These are phyloP conservation scores for Lycium ferocissimum DNA, from an alignment of 257 asterid species.

Conservation along the genomic window DNA sequence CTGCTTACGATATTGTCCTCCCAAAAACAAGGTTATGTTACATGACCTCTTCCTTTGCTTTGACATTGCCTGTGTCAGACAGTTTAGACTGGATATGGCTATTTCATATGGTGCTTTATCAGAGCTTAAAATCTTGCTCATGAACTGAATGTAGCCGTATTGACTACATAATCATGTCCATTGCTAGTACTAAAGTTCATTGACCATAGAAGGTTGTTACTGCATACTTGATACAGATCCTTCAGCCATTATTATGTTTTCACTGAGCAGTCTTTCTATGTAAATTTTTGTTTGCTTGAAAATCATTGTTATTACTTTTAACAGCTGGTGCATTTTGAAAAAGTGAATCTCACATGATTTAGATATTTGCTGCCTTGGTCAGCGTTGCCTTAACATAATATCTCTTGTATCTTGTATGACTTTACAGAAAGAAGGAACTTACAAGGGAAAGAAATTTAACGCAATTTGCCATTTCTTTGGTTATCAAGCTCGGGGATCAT, in stretches of 20 bases:
- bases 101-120: background rate
- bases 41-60: background rate
- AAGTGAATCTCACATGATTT: background rate
- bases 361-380: constrained; percentile 1
- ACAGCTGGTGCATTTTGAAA: background rate
- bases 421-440: constrained; percentile 87
- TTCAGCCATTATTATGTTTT: constrained; percentile 10
- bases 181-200: background rate
- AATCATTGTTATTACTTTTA: background rate
- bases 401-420: constrained; percentile 32
- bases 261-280: background rate
- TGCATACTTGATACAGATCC: background rate
- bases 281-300: background rate
- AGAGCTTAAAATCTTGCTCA: background rate
- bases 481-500: constrained; percentile 98
- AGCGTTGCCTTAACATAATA: background rate
- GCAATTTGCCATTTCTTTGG: constrained; percentile 99
- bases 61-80: background rate
- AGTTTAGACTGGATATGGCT: background rate
- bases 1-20: background rate
- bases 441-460: constrained; percentile 87
- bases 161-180: constrained; percentile 4
- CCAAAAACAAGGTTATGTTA: constrained; percentile 15
- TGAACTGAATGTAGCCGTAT: background rate
- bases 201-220: background rate